A percentile compares a stretch with the other conserved stretches of the same genome.
These are phyloP conservation scores for Setomelanomma holmii DNA, from an alignment of 2,329 filamentous ascomycete species.

Conservation along the genomic window DNA sequence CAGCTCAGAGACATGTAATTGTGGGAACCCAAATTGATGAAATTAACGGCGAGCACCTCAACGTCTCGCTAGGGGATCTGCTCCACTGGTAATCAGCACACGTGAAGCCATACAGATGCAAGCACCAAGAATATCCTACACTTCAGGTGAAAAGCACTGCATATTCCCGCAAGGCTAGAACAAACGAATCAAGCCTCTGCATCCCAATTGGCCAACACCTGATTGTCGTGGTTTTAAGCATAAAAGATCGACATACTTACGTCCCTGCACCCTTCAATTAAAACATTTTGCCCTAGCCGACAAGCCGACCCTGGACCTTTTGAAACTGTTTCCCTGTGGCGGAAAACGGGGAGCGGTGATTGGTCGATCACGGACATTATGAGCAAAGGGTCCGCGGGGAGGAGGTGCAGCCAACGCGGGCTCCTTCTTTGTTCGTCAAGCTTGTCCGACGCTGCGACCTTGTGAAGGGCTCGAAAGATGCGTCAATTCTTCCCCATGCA, in stretches of 20 bases:
- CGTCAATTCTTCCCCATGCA: neutral
- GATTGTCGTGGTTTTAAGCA: slow-evolving; percentile 28
- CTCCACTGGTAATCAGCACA: neutral
- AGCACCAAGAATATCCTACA: neutral
- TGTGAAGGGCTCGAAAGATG: neutral
- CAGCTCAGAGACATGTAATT: neutral
- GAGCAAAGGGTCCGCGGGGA: neutral
- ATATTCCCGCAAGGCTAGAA: slow-evolving; percentile 1
- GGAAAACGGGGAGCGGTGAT: too few relatives aligned
- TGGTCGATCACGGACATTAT: too few relatives aligned
- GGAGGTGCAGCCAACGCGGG: neutral
- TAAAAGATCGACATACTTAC: slow-evolving; percentile 25
- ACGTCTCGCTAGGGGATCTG: neutral
- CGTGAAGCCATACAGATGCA: neutral
- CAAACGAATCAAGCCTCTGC: neutral
- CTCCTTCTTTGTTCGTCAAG: neutral
- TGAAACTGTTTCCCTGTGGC: too few relatives aligned
- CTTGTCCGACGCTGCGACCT: neutral
- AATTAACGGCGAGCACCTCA: neutral
- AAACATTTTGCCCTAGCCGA: slow-evolving; percentile 19
- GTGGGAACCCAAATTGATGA: neutral
- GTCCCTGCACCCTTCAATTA: slow-evolving; percentile 15
- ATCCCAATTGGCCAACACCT: slow-evolving; percentile 13
- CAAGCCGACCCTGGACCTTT: neutral
- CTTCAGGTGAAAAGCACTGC: neutral